A percentile compares a stretch with the other conserved stretches of the same genome.
These are phyloP conservation scores for Apiotrichum gamsii DNA, from an alignment of 1,284 basidiomycete species.

Conservation along the genomic window DNA sequence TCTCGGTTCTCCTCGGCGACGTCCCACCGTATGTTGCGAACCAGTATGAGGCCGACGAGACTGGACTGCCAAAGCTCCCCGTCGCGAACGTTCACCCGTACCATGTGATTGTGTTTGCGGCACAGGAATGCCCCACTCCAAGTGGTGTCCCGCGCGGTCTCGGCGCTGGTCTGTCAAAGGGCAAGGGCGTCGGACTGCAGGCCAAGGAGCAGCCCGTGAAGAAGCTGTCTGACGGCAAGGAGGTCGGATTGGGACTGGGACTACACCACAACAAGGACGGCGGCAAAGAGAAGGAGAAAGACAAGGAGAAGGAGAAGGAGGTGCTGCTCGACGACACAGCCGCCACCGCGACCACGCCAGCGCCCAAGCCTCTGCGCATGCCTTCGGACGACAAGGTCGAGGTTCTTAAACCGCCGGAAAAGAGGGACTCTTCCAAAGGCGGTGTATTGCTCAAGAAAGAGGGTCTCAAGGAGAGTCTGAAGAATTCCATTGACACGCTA, in stretches of 20 bases:
- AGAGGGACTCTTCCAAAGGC: too few relatives aligned
- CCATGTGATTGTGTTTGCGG: conserved; percentile 51
- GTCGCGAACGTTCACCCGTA: conserved; percentile 48
- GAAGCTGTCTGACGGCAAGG: conserved; percentile 8
- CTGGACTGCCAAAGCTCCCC: conserved; percentile 25
- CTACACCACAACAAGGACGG: not conserved
- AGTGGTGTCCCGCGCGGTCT: conserved; percentile 46
- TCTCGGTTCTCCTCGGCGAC: conserved; percentile 49
- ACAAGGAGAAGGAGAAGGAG: conserved; percentile 11
- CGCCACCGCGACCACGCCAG: too few relatives aligned
- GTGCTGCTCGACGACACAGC: too few relatives aligned
- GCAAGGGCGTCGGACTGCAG: conserved; percentile 42
- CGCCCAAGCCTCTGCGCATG: too few relatives aligned
- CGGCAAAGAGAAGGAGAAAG: conserved; percentile 21
- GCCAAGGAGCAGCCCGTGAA: conserved; percentile 9
- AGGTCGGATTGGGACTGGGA: too few relatives aligned
- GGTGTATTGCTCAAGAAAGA: too few relatives aligned
- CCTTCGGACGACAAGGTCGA: conserved; percentile 7
- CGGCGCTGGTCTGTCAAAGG: conserved; percentile 45
- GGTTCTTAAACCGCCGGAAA: too few relatives aligned
- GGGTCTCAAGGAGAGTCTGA: conserved; percentile 4
- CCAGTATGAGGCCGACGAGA: conserved; percentile 7
- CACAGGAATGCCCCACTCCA: conserved; percentile 48
- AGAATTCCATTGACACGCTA: not conserved
- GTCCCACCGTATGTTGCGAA: conserved; percentile 42